Base-by-base conservation (phyloP, 441 rosid species). In the Gossypium gossypioides region DNA sequence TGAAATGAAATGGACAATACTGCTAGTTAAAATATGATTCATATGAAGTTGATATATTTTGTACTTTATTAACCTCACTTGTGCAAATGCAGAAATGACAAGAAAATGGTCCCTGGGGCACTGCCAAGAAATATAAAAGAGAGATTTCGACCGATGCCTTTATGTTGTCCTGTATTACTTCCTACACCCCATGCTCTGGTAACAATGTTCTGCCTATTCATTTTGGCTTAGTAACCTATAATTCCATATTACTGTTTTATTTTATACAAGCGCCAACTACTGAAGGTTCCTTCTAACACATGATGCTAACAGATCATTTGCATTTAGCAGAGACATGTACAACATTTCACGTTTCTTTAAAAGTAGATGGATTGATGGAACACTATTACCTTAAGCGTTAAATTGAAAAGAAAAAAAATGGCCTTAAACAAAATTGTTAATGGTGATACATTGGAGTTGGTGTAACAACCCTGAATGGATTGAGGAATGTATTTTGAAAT, bases 151-250 rank as follows among this genome's bases (percentile, higher is more conserved):
- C 97, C 99, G 29, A 81, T 95, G 97, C 97, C 97, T 52, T 79
- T 92, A 78, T 87, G 92, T 81, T 87, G 90, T 72, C 99, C 97
- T 59, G 83, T 89, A 74, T 82, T 95, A 34, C 86, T 91, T 77
- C 97, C 99, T 50, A 80, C 91, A 57, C 91, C 99, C 3, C 99
- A 92, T 89, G 97, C 96, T 15, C 80, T 95, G 91, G 99, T 95
- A 87, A 81, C 51, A 21, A 67, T 54, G 44, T 79, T 50, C 51
- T 71, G 19, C 70, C 69, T 72, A 72, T 59, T 52, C 2, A 6
- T 62, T 76, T 55, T 65, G 29, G 69, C 65, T 46, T 15, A 9
- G 59, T 50, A 67, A 25, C 2, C 4, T 54, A 19, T 19, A 7
- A 8, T 19, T 50, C 19, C 12, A 13, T 71, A 34, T 70, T 61